Evolutionary conservation across 2,329 filamentous ascomycete genomes (phyloP).

Genomic region (Graphiopsis chlorocephala): DNA sequence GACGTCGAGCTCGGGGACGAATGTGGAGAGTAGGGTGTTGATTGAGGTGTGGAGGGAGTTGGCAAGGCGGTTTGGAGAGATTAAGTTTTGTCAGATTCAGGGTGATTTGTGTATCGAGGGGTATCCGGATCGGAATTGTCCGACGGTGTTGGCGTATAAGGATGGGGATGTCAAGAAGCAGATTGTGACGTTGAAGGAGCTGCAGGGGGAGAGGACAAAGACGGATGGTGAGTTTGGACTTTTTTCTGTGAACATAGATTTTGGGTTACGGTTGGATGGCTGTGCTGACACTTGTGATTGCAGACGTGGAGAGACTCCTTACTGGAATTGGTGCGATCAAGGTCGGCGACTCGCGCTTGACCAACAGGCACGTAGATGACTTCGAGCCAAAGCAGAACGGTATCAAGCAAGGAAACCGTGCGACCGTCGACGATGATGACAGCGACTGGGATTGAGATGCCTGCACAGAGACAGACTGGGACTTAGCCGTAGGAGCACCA

Average conservation of each 20-base stretch:
- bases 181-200: constrained; percentile 78
- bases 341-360: constrained; percentile 73
- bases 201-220: constrained; percentile 62
- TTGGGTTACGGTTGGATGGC: not conserved
- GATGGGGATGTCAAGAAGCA: constrained; percentile 91
- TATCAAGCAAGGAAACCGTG: constrained; percentile 52
- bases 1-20: constrained; percentile 72
- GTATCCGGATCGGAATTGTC: constrained; percentile 92
- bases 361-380: constrained; percentile 58
- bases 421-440: constrained; percentile 35
- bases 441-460: constrained; percentile 61
- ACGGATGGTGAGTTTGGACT: constrained; percentile 59
- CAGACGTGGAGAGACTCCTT: constrained; percentile 75
- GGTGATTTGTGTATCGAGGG: constrained; percentile 92
- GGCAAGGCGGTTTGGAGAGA: constrained; percentile 80
- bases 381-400: constrained; percentile 53
- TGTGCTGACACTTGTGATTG: not conserved
- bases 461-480: not conserved
- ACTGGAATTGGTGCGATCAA: constrained; percentile 79
- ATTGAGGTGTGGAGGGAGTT: constrained; percentile 83
- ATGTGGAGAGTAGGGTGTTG: constrained; percentile 79
- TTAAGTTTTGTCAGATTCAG: constrained; percentile 97
- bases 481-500: not conserved
- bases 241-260: not conserved
- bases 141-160: constrained; percentile 87